Percentiles rank a stretch among this genome's conserved stretches.
Evolutionary conservation across 352 stramenopile genomes (phyloP).

Genomic region (Pseudoperonospora humuli): DNA sequence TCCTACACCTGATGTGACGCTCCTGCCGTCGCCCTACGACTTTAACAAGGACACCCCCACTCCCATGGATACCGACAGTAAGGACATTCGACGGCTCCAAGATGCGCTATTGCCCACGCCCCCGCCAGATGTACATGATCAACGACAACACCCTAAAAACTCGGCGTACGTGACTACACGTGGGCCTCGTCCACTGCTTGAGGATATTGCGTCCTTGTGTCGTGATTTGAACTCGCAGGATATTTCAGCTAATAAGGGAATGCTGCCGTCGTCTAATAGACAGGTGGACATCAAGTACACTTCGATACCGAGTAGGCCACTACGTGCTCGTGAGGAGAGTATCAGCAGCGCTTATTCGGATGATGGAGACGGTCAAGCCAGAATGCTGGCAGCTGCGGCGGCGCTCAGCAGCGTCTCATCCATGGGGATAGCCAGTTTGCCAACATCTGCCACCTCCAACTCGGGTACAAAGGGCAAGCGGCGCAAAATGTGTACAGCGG

Average conservation of each 20-base stretch:
- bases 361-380: conserved; percentile 25
- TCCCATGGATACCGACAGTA: conserved; percentile 51
- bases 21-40: conserved; percentile 70
- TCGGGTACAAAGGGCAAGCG: conserved; percentile 49
- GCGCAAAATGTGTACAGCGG: conserved; percentile 72
- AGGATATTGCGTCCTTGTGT: conserved; percentile 75
- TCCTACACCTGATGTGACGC: conserved; percentile 69
- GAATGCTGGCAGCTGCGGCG: conserved; percentile 17
- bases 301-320: conserved; percentile 12
- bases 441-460: conserved; percentile 3
- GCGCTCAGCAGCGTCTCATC: conserved; percentile 26
- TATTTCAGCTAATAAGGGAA: conserved; percentile 22
- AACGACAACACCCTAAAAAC: conserved; percentile 55
- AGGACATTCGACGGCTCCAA: conserved; percentile 65
- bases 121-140: conserved; percentile 46
- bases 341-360: conserved; percentile 23
- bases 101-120: conserved; percentile 68
- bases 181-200: conserved; percentile 45
- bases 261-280: conserved; percentile 15
- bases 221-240: conserved; percentile 72
- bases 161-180: conserved; percentile 45
- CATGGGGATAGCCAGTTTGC: conserved; percentile 11
- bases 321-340: conserved; percentile 26
- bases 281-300: conserved; percentile 24
- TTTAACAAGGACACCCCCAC: conserved; percentile 74